Evolutionary conservation across 1,284 basidiomycete species (phyloP).

Genomic region (Heimioporus punctisporus): DNA sequence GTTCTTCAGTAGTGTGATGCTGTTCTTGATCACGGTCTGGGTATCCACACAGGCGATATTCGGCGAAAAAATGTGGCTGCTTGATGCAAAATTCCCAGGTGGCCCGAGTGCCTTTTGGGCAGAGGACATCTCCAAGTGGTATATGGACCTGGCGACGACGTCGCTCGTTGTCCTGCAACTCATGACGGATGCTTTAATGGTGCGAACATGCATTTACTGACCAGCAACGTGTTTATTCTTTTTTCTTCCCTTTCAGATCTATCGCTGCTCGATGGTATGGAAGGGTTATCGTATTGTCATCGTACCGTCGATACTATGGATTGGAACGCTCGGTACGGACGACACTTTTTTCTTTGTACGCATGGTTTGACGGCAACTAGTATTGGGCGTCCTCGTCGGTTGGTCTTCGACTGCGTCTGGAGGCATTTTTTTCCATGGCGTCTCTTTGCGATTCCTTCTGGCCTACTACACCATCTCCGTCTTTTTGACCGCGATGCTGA

Average conservation of each 20-base stretch:
- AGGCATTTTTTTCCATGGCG: slow-evolving; percentile 18
- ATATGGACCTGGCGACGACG: slow-evolving; percentile 16
- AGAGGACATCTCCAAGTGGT: slow-evolving; percentile 19
- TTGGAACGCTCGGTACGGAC: slow-evolving; percentile 21
- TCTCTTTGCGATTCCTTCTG: slow-evolving; percentile 13
- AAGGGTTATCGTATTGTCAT: slow-evolving; percentile 4
- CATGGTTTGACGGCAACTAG: slow-evolving; percentile 9
- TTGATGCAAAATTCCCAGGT: slow-evolving; percentile 8
- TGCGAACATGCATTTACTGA: slow-evolving; percentile 1
- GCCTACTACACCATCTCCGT: slow-evolving; percentile 21
- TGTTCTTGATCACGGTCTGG: slow-evolving; percentile 24
- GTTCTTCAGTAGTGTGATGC: slow-evolving; percentile 23
- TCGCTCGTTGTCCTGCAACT: slow-evolving; percentile 18
- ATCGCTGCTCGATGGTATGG: slow-evolving; percentile 22
- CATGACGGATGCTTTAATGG: slow-evolving; percentile 30
- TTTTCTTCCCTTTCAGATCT: slow-evolving; percentile 16
- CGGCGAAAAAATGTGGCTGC: slow-evolving; percentile 24
- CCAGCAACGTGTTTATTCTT: not conserved
- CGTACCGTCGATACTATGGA: slow-evolving; percentile 24
- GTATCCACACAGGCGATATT: slow-evolving; percentile 12
- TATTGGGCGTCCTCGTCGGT: slow-evolving; percentile 16
- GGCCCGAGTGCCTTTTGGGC: slow-evolving; percentile 18
- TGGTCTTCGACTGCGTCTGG: slow-evolving; percentile 15
- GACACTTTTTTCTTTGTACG: not conserved
- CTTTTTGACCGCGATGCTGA: slow-evolving; percentile 19